Base-by-base conservation (phyloP, 2,329 filamentous ascomycete species). In the Pseudogymnoascus sp. region DNA sequence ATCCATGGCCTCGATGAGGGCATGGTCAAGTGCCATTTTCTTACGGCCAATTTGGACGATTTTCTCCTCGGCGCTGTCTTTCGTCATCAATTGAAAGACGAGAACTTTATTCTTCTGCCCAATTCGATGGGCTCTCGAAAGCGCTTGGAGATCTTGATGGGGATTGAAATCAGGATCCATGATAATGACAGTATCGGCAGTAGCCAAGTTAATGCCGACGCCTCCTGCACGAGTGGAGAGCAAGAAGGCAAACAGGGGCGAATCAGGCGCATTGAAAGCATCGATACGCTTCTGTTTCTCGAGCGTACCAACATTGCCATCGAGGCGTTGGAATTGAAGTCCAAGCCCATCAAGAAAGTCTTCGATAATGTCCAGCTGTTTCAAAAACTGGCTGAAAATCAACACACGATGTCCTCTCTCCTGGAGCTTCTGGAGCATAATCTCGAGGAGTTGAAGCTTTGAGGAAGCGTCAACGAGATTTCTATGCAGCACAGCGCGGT, bases 161-260 rank as follows among this genome's bases (percentile, higher is more conserved):
- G 95, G 95, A 66, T 97, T 97, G 78, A 96, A 96, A 72, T 97
- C 92, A 0, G 91, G 91, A 69, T 97, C 93, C 68, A 97, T 86
- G 68, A 99, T 97, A 67, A 99, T 97, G 65, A 99, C 96, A 0
- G 95, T 99, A 72, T 99, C 95, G 2, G 95, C 95, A 6, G 93
- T 96, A 0, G 95, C 95, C 63, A 99, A 82, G 72, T 99, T 99
- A 79, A 99, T 99, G 14, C 95, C 96, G 0, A 99, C 93, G 70
- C 96, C 95, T 62, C 95, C 95, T 16, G 96, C 93, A 66, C 95
- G 88, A 3, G 96, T 99, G 0, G 93, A 97, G 0, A 99, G 81
- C 16, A 99, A 77, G 75, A 99, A 97, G 0, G 89, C 92, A 73
- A 97, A 99, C 0, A 96, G 78, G 0, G 84, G 78, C 0, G 93